Base-by-base conservation (phyloP, 441 rosid genomes). In the Syzygium malaccense region DNA sequence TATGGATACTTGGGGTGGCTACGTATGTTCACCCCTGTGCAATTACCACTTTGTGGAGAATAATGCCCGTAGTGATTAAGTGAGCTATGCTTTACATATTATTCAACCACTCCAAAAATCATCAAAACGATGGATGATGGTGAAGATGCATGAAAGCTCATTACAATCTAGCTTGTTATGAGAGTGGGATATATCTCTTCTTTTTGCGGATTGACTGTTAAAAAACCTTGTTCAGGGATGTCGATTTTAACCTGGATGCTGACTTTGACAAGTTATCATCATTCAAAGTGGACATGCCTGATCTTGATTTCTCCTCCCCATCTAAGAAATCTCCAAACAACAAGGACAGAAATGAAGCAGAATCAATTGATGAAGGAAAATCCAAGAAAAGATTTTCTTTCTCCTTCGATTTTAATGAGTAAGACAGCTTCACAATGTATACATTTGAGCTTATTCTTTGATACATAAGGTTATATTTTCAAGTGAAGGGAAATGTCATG, bases 381-480 rank as follows among this genome's bases (percentile, higher is more conserved):
- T 62, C 37, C 20, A 89, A 88, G 54, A 94, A 94, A 78, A 55
- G 37, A 64, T 96, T 97, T 89, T 62, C 75, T 88, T 97, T 96
- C 93, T 95, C 99, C 86, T 96, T 96, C 91, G 97, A 95, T 90
- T 96, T 96, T 90, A 93, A 95, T 85, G 95, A 85, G 99, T 97
- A 94, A 92, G 93, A 84, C 37, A 55, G 89, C 87, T 55, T 84
- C 49, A 23, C 48, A 71, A 45, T 30, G 55, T 60, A 32, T 15
- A 28, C 58, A 18, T 30, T 53, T 51, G 20, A 20, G 54, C 86
- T 51, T 84, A 26, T n/a, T 49, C 56, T 84, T 45, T 41, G 41
- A 26, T 49, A 17, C 55, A 37, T 45, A 28, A 26, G 55, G 54
- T 45, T 23, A 45, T 26, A 11, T 28, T 28, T 48, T 53, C 14